Evolutionary conservation across 2,329 filamentous ascomycete species (phyloP), one percentile per base, ranked within the genome.

Genomic region (Botrytis tulipae): DNA sequence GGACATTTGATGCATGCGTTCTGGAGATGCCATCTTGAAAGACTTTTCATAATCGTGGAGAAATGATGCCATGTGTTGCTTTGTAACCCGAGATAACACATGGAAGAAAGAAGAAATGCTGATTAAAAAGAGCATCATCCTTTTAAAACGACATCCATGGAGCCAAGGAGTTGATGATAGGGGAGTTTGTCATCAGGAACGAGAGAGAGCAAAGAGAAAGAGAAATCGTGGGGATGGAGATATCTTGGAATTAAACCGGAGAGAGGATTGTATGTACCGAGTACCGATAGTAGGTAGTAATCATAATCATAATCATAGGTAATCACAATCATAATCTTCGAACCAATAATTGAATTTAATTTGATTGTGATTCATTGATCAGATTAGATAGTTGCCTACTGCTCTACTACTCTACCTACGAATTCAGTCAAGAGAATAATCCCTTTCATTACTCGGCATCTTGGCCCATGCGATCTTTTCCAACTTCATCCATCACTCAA

Each of bases 181-280:
- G 10, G 4, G 42, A 48, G 42, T 66, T 66, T 48, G 63, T 66
- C 63, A 66, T 51, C 63, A 66, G 44, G 29, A 48, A 48, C 12
- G 5, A n/a, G 25, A 14, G 16, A n/a, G 25, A 14, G 9, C 2
- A 44, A n/a, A 18, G 44, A n/a, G 4, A 48, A 66, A n/a, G n/a
- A n/a, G n/a, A n/a, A n/a, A n/a, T 66, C 62, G 29, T 48, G 62
- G 62, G 44, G 62, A 65, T 65, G 62, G 62, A 66, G 62, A 65
- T 65, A 32, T 65, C 20, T 66, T 66, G 42, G 62, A 7, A 25
- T 48, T 66, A 22, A 4, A n/a, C 29, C 29, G 62, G 62, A 66
- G 62, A 66, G 60, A 62, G 35, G 46, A 51, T 14, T n/a, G 10
- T 14, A 14, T 51, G 48, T n/a, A 51, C 48, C 48, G 48, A 51